Evolutionary conservation across 768 basidiomycete genomes (phyloP).

Genomic region (Lanmaoa pseudosensibilis): DNA sequence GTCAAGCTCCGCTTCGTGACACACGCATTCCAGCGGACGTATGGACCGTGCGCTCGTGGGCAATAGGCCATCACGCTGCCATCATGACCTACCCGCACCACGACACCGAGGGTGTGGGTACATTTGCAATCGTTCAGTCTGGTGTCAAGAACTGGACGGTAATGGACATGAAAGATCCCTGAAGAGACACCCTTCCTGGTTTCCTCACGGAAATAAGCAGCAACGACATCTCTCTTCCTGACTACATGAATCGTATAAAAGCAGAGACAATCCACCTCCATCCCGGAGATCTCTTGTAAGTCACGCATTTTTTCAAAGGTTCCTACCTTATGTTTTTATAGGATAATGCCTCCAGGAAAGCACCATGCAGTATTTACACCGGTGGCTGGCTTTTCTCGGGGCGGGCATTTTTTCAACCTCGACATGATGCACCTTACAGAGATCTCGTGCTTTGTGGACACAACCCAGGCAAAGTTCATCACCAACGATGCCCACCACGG

Average conservation of each 20-base stretch:
- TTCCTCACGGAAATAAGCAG: not conserved
- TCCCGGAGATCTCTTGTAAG: not conserved
- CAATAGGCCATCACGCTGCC: not conserved
- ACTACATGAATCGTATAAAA: not conserved
- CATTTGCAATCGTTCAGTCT: not conserved
- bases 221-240: not conserved
- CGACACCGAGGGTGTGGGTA: not conserved
- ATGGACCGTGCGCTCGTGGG: not conserved
- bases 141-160: not conserved
- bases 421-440: constrained; percentile 4
- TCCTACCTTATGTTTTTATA: not conserved
- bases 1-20: fast-evolving
- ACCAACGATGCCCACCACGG: not conserved
- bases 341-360: constrained; percentile 4
- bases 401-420: constrained; percentile 10
- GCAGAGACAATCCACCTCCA: not conserved
- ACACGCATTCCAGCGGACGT: not conserved
- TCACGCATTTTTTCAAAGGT: not conserved
- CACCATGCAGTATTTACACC: constrained; percentile 6
- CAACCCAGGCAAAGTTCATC: fast-evolving
- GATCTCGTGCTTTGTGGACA: not conserved
- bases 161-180: not conserved
- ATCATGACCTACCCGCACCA: not conserved
- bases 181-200: not conserved
- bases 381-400: not conserved